Percentiles rank a stretch among this genome's conserved stretches.
Conservation (phyloP, 345 rosid genomes). For the Populus simonii region DNA sequence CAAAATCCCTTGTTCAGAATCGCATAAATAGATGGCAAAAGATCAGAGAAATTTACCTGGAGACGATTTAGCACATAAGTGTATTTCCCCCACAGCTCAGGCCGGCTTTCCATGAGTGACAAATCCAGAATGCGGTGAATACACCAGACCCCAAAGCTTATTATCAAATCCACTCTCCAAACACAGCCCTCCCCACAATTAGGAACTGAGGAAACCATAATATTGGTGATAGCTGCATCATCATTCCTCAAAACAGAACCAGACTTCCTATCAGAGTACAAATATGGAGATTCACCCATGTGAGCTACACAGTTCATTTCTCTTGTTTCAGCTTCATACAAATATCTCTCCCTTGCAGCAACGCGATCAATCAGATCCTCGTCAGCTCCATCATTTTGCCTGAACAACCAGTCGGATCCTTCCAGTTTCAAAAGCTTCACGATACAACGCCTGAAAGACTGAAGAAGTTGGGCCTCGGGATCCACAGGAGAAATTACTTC, state of each 20-base stretch:
- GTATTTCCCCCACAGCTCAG: constrained; percentile 97
- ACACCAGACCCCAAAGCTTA: constrained; percentile 99
- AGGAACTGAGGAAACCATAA: constrained; percentile 64
- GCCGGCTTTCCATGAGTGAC: constrained; percentile 96
- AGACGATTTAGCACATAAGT: constrained; percentile 93
- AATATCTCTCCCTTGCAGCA: constrained; percentile 79
- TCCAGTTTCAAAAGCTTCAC: constrained; percentile 75
- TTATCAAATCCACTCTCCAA: constrained; percentile 72
- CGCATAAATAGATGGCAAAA: not conserved
- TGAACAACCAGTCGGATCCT: constrained; percentile 95
- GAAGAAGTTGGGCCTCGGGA: constrained; percentile 78
- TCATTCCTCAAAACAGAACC: constrained; percentile 29
- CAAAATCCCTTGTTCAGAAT: not conserved
- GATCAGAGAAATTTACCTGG: constrained; percentile 54
- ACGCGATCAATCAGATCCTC: constrained; percentile 88
- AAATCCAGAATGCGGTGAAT: constrained; percentile 82
- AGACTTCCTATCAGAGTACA: constrained; percentile 31
- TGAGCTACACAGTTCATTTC: constrained; percentile 49
- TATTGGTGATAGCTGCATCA: constrained; percentile 22
- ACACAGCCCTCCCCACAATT: constrained; percentile 92
- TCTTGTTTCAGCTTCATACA: constrained; percentile 69
- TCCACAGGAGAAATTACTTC: constrained; percentile 49
- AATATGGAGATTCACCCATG: constrained; percentile 43
- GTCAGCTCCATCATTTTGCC: constrained; percentile 79
- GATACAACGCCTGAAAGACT: constrained; percentile 69